These are phyloP conservation scores for Parathielavia hyrcaniae DNA, from an alignment of 495 filamentous ascomycete genomes.

Conservation along the genomic window DNA sequence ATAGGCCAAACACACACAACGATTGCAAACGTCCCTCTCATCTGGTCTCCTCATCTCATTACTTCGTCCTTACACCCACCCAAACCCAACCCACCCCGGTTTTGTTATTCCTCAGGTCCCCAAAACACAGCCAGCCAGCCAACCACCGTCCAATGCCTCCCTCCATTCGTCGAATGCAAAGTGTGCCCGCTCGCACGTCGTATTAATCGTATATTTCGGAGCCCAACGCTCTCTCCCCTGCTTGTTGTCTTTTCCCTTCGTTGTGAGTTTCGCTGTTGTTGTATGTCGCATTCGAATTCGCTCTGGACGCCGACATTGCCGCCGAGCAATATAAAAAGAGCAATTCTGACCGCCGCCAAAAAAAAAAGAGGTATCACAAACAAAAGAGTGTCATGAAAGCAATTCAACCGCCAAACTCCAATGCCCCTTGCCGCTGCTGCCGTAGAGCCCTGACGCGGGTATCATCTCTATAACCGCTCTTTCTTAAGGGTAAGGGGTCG, in stretches of 20 bases:
- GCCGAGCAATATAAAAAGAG: slow-evolving; percentile 3
- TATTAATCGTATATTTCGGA: slow-evolving; percentile 10
- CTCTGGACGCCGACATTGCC: slow-evolving; percentile 11
- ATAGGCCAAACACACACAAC: neutral
- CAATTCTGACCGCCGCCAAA: slow-evolving; percentile 1
- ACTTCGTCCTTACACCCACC: neutral
- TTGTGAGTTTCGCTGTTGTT: slow-evolving; percentile 6
- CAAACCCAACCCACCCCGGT: neutral
- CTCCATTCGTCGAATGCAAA: neutral
- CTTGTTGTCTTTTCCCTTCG: neutral
- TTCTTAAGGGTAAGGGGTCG: slow-evolving; percentile 27
- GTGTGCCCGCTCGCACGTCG: slow-evolving; percentile 21
- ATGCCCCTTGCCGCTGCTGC: slow-evolving; percentile 7
- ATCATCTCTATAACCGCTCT: slow-evolving; percentile 7
- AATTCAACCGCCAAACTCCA: slow-evolving; percentile 16
- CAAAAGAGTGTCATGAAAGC: slow-evolving; percentile 17
- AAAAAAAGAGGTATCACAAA: slow-evolving; percentile 17
- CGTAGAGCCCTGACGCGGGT: slow-evolving; percentile 10
- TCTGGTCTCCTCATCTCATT: neutral
- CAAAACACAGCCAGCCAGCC: neutral
- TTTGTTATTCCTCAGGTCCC: neutral
- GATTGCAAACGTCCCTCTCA: too few relatives aligned
- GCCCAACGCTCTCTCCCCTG: slow-evolving; percentile 5
- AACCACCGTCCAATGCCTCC: neutral
- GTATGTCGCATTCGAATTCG: slow-evolving; percentile 11